A percentile compares a stretch with the other conserved stretches of the same genome.
These are phyloP conservation scores for Globisporangium middletonii DNA, from an alignment of 352 stramenopile species.

Conservation along the genomic window DNA sequence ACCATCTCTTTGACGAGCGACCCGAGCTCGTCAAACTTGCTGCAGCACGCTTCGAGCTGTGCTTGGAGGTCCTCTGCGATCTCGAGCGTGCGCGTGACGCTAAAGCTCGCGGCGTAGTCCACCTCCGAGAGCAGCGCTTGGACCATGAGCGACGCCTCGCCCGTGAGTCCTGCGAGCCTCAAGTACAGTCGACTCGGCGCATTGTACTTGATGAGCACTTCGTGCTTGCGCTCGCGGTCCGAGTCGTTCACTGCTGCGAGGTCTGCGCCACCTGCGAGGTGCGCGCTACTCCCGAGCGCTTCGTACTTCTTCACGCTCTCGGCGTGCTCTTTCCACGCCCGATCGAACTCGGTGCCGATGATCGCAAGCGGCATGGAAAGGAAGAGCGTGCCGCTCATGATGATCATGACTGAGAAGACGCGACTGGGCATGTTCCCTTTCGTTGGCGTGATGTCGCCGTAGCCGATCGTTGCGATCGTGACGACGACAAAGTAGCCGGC, in stretches of 20 bases:
- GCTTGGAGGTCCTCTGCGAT: slow-evolving; percentile 49
- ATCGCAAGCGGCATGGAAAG: slow-evolving; percentile 83
- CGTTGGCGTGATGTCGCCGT: slow-evolving; percentile 70
- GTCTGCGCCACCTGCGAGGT: background rate
- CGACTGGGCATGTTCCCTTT: slow-evolving; percentile 64
- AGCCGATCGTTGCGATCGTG: slow-evolving; percentile 70
- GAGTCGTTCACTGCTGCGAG: slow-evolving; percentile 20
- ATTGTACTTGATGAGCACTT: slow-evolving; percentile 80
- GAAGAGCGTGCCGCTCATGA: slow-evolving; percentile 81
- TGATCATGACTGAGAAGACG: slow-evolving; percentile 71
- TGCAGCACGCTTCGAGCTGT: slow-evolving; percentile 36
- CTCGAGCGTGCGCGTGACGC: slow-evolving; percentile 34
- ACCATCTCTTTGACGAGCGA: slow-evolving; percentile 68
- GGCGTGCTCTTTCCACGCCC: slow-evolving; percentile 69
- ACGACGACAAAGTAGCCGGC: slow-evolving; percentile 74
- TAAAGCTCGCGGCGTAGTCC: slow-evolving; percentile 23
- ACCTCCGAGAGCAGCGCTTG: slow-evolving; percentile 44
- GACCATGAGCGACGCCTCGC: slow-evolving; percentile 62
- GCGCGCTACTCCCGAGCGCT: slow-evolving; percentile 18
- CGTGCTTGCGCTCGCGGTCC: slow-evolving; percentile 49
- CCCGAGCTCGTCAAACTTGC: slow-evolving; percentile 53
- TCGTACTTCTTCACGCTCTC: slow-evolving; percentile 63
- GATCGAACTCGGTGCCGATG: slow-evolving; percentile 81
- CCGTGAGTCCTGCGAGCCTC: slow-evolving; percentile 47
- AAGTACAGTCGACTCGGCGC: slow-evolving; percentile 61